Base-by-base conservation (phyloP, 371 early-diverging fungal species). In the Lichtheimia ramosa region DNA sequence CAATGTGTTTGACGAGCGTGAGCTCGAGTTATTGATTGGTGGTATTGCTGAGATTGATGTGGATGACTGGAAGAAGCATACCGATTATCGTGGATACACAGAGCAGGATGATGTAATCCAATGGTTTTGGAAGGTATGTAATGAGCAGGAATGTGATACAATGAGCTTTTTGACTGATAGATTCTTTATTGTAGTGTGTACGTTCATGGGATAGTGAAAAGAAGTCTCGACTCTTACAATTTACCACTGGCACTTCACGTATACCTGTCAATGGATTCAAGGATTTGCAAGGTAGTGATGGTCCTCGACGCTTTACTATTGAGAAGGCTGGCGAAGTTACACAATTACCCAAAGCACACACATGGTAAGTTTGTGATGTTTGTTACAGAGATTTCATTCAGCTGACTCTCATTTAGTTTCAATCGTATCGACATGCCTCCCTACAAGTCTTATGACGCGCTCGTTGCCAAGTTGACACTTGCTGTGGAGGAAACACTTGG, bases 41-140 rank as follows among this genome's bases (percentile, higher is more conserved):
- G 99, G 99, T 58, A 79, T 98, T 65, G 92, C 96, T 5, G 98
- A 99, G 65, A 96, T 98, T 61, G 97, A 99, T 77, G 86, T 97
- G 14, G 97, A 96, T 63, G 99, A 99, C 74, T 98, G 98, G 99
- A 95, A 94, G 82, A 97, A 96, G 75, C 94, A 99, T 69, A 96
- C 98, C 12, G 96, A 95, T 61, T 99, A 98, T 71, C 81, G 95
- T 51, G 96, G 97, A 15, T 99, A 96, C 83, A 92, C 93, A 4
- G 93, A 93, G 71, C 87, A 91, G 56, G 97, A 96, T 71, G 92
- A 93, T 66, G 93, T 93, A 14, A 85, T 98, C 56, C 90, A 92
- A 69, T 94, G 95, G 95, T 99, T 98, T 87, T 99, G 99, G 99
- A 86, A 91, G 77, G 88, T 87, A 66, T 14, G 63, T 23, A 10